A percentile compares a stretch with the other conserved stretches of the same genome.
Evolutionary conservation across 2,329 filamentous ascomycete species (phyloP).

Genomic region (Xenoacremonium recifei): DNA sequence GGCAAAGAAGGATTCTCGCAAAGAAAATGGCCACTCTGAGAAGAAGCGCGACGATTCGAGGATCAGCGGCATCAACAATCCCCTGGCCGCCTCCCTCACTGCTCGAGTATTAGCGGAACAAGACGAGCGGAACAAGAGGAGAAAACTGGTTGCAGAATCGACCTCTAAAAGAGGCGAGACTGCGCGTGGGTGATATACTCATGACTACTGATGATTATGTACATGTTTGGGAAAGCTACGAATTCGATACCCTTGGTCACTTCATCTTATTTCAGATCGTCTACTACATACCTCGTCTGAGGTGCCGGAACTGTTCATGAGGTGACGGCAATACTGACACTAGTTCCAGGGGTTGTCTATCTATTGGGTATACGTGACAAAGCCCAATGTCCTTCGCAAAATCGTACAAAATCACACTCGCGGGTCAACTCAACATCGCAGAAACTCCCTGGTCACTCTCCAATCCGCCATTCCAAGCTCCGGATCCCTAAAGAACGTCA

Average conservation of each 20-base stretch:
- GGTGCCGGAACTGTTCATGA: too few species aligned
- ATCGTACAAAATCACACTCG: too few species aligned
- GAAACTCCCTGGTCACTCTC: slow-evolving; percentile 28
- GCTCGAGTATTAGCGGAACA: slow-evolving; percentile 86
- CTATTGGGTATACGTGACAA: too few species aligned
- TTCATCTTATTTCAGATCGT: too few species aligned
- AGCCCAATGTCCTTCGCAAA: too few species aligned
- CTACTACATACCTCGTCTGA: too few species aligned
- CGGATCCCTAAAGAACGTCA: slow-evolving; percentile 29
- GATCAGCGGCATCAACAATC: slow-evolving; percentile 76
- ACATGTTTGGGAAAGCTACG: too few species aligned
- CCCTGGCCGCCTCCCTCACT: slow-evolving; percentile 80
- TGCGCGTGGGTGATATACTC: slow-evolving; percentile 14
- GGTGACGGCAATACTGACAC: too few species aligned
- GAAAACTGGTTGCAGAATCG: slow-evolving; percentile 55
- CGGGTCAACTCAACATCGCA: slow-evolving; percentile 14
- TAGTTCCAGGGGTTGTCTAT: too few species aligned
- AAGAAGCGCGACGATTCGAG: slow-evolving; percentile 35
- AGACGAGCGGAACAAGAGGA: slow-evolving; percentile 74
- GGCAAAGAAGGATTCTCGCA: slow-evolving; percentile 14
- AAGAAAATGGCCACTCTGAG: slow-evolving; percentile 1
- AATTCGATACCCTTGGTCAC: too few species aligned
- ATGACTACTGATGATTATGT: slow-evolving; percentile 1
- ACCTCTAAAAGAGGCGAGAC: slow-evolving; percentile 10
- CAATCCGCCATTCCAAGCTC: slow-evolving; percentile 22